Base-by-base conservation (phyloP, 805 yeast genomes). In the Candida multigemmis region DNA sequence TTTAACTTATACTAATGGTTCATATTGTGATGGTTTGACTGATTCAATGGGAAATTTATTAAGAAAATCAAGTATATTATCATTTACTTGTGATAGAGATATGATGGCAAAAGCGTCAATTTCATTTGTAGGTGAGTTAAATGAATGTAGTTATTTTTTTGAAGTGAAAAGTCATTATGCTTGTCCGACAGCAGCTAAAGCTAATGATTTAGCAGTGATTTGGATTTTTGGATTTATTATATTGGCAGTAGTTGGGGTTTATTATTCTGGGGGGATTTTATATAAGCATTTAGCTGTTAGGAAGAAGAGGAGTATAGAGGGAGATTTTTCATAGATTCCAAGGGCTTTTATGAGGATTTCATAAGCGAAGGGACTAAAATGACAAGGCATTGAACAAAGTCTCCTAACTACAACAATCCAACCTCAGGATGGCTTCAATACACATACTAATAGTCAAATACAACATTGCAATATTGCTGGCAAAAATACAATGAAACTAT, bases 131-230 rank as follows among this genome's bases (percentile, higher is more conserved):
- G 91, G 91, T 2, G 73, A 74, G 5, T 44, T 71, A 22, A 71
- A 83, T 47, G 82, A 85, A 35, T 85, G 96, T 52, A 73, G 78
- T 19, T 85, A 82, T 49, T 71, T 78, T 44, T 85, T 85, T 48
- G 95, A 85, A 44, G 85, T 84, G 17, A 57, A 85, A 37, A 81
- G 94, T 3, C 74, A 82, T 22, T 80, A 77, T 53, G 95, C 94
- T 0, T 85, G 96, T 50, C 83, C 94, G 0, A 78, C 86, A 0
- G 62, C 82, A 7, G 74, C 77, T 27, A 69, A 74, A 39, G 71
- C 66, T 8, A 77, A 77, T 42, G 74, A 79, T 33, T 51, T 71
- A 29, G 76, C 77, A 11, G 74, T 77, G 3, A 65, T 79, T 27
- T 56, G 60, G 62, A 55, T 56, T 8, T 53, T 56, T 28, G 37